A percentile compares a stretch with the other conserved stretches of the same genome.
These are phyloP conservation scores for Hemerocallis citrina DNA, from an alignment of 106 monocot genomes.

Conservation along the genomic window DNA sequence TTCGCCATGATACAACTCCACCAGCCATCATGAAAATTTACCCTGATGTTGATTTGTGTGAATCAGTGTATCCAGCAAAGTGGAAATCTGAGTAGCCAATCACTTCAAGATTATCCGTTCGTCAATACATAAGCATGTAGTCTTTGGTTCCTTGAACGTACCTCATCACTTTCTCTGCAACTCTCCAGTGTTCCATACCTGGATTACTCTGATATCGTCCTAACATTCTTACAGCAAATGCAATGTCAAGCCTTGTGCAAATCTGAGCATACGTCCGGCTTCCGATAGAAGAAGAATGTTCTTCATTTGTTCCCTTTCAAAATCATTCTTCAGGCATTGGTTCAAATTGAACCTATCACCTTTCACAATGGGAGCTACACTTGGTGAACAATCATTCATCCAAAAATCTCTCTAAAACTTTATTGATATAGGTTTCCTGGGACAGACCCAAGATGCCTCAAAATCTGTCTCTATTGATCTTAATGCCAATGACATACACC, in stretches of 20 bases:
- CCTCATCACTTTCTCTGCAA: background rate
- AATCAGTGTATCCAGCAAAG: background rate
- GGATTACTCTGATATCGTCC: too few species aligned
- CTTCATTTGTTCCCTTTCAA: background rate
- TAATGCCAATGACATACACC: constrained; percentile 6
- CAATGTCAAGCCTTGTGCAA: background rate
- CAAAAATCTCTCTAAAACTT: constrained; percentile 5
- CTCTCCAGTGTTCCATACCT: background rate
- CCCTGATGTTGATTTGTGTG: background rate
- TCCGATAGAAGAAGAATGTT: background rate
- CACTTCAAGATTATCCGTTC: background rate
- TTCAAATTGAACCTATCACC: constrained; percentile 5
- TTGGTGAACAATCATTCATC: constrained; percentile 8
- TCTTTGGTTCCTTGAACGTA: constrained; percentile 6
- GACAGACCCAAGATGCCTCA: background rate
- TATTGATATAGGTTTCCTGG: constrained; percentile 4
- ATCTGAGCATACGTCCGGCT: background rate
- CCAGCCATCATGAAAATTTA: background rate
- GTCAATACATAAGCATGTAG: constrained; percentile 2
- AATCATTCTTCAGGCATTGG: background rate
- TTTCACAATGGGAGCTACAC: constrained; percentile 3
- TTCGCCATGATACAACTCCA: background rate
- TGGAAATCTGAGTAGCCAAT: background rate
- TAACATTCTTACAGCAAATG: too few species aligned
- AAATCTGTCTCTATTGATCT: background rate